A percentile compares a stretch with the other conserved stretches of the same genome.
Evolutionary conservation across 1,284 basidiomycete species (phyloP).

Genomic region (Pseudozyma tsukubaensis): DNA sequence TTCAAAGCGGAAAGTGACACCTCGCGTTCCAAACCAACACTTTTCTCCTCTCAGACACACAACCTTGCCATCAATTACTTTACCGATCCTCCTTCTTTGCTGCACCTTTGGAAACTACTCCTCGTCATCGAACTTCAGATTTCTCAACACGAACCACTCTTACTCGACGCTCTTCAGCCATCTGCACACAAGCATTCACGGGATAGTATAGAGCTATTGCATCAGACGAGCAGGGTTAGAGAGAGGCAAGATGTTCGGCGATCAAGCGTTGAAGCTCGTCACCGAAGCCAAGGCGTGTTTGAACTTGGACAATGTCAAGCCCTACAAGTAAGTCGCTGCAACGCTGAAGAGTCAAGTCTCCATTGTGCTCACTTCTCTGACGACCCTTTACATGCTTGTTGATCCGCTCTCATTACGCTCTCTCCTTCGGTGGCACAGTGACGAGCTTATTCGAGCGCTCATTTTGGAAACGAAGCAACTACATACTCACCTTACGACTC

Average conservation of each 20-base stretch:
- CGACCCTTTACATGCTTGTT: no score
- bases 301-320: conserved; percentile 83
- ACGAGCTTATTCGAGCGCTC: conserved; percentile 83
- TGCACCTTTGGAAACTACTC: neutral
- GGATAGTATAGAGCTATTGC: no score
- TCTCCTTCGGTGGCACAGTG: conserved; percentile 64
- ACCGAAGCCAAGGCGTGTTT: conserved; percentile 85
- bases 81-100: neutral
- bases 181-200: neutral
- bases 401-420: neutral
- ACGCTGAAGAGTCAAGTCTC: neutral
- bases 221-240: neutral
- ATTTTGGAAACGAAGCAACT: conserved; percentile 91
- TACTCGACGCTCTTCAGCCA: neutral
- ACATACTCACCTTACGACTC: conserved; percentile 72
- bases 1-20: conserved; percentile 8
- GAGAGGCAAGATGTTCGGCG: conserved; percentile 72
- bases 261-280: conserved; percentile 87
- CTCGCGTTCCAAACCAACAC: conserved; percentile 10
- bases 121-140: neutral
- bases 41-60: neutral
- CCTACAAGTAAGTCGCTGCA: conserved; percentile 77
- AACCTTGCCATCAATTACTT: neutral
- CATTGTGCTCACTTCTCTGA: no score
- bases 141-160: neutral